These are phyloP conservation scores for Phragmites australis DNA, from an alignment of 176 grass and related monocot species.

Conservation along the genomic window DNA sequence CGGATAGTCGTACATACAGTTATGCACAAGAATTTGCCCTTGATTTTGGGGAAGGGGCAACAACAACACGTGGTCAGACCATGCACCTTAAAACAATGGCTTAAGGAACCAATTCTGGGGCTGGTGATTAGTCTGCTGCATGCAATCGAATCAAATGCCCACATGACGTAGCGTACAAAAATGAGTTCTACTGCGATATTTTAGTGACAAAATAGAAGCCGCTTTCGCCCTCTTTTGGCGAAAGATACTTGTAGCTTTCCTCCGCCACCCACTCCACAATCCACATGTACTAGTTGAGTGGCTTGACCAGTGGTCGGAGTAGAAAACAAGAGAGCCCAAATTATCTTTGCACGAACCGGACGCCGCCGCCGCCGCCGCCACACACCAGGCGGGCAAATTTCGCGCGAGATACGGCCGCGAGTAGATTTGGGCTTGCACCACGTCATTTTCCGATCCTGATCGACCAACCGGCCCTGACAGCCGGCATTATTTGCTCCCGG, in stretches of 20 bases:
- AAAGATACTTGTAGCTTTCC: not conserved
- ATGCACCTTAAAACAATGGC: not conserved
- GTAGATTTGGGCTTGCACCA: not conserved
- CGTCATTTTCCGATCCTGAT: too few species aligned
- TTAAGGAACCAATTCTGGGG: not conserved
- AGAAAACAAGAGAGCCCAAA: not conserved
- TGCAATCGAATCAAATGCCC: slow-evolving; percentile 16
- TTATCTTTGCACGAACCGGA: too few species aligned
- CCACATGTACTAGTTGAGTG: too few species aligned
- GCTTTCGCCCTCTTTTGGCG: slow-evolving; percentile 24
- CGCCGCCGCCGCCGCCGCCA: slow-evolving; percentile 1
- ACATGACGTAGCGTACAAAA: not conserved
- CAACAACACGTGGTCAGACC: not conserved
- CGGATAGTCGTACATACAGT: too few species aligned
- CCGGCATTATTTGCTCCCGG: too few species aligned
- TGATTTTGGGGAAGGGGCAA: not conserved
- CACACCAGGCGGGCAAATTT: slow-evolving; percentile 14
- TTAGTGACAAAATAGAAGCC: not conserved
- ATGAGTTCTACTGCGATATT: not conserved
- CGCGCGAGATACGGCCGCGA: slow-evolving; percentile 22
- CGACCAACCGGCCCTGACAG: too few species aligned
- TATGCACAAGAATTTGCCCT: not conserved
- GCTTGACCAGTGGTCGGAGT: not conserved
- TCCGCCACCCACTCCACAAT: not conserved
- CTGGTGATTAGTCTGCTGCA: not conserved